Conservation (phyloP, 352 stramenopile genomes). For the Phytophthora uliginosa region DNA sequence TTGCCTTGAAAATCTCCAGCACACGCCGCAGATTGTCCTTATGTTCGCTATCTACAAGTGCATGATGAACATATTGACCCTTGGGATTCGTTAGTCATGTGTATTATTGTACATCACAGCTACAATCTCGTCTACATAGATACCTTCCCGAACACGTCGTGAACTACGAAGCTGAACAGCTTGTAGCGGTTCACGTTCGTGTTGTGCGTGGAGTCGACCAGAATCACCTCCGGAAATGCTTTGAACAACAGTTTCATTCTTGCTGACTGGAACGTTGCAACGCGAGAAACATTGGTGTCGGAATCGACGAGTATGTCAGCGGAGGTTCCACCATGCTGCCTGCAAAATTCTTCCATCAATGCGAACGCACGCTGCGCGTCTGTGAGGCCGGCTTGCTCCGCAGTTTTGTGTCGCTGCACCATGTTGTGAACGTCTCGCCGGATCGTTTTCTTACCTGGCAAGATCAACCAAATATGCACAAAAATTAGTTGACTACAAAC, state of each 20-base stretch:
- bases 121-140: neutral
- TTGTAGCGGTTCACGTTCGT: conserved; percentile 29
- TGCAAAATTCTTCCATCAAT: conserved; percentile 11
- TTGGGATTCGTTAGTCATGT: neutral
- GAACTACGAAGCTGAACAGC: conserved; percentile 22
- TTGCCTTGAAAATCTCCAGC: too few species aligned
- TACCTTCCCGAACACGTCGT: conserved; percentile 15
- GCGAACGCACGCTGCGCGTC: conserved; percentile 3
- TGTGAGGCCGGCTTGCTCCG: neutral
- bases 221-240: conserved; percentile 9
- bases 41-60: conserved; percentile 29
- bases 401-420: neutral
- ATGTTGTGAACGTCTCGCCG: conserved; percentile 23
- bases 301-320: neutral
- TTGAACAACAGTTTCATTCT: conserved; percentile 15
- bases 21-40: too few species aligned
- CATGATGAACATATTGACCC: conserved; percentile 23
- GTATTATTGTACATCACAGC: conserved; percentile 2
- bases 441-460: conserved; percentile 3
- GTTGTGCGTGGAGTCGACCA: conserved; percentile 20
- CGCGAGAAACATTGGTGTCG: neutral
- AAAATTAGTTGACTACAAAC: neutral
- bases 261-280: conserved; percentile 14
- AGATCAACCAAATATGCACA: neutral
- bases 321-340: neutral